Evolutionary conservation across 169 alveolate species (phyloP), one percentile per base, ranked within the genome.

Genomic region (Eimeria praecox): DNA sequence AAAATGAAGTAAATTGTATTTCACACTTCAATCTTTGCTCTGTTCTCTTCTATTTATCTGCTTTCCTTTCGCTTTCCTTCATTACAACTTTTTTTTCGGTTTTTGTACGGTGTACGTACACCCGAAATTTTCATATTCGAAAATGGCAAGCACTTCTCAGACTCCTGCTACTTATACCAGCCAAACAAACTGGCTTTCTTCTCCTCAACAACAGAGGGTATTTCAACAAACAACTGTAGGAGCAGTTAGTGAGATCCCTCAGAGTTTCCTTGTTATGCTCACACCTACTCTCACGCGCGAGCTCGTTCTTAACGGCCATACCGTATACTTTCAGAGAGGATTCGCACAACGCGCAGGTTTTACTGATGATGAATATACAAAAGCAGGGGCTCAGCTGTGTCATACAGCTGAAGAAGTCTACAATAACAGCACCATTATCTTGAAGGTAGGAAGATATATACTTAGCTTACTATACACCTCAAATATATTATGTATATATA

Each of bases 281-380:
- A 94, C 96, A 8, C 96, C 96, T 27, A 77, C 96, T 54, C 33
- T 24, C 18, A 77, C 75, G 27, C 20, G 40, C 27, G 96, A 94
- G 56, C 73, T 86, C 46, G 42, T 38, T 46, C 22, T 18, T 40
- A 30, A 56, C 80, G 96, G 94, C 75, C 87, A 83, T 69, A 52
- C 56, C 30, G 96, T 94, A 18, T 44, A 83, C 71, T 82, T 94
- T 35, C 87, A 94, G 94, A 18, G 52, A 14, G 91, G 90, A 33
- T 94, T 93, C 35, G 96, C 95, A 0, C 46, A 40, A 3, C 95
- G 89, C 0, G 73, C 94, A 14, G 96, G 94, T 30, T 94, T 94
- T 62, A 49, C 90, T 22, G 96, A 94, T 52, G 90, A 40, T 56
- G 6, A 30, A 33, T 94, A 83, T 78, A 49, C 16, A 6, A 42